These are phyloP conservation scores for Aureobasidium sp. DNA, from an alignment of 2,329 filamentous ascomycete genomes.

Conservation along the genomic window DNA sequence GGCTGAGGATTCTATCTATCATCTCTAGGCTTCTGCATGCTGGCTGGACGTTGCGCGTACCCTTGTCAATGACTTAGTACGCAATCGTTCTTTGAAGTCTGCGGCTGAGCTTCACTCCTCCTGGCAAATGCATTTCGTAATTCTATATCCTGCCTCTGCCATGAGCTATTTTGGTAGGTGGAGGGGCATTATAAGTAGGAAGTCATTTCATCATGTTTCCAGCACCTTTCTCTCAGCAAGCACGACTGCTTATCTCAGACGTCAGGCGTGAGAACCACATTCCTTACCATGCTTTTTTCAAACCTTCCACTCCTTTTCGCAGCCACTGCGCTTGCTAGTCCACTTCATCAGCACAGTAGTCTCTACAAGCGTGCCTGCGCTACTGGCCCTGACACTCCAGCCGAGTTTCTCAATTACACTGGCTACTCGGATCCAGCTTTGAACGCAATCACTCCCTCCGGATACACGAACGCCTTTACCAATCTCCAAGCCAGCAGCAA, in stretches of 20 bases:
- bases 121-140: not conserved
- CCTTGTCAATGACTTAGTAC: not conserved
- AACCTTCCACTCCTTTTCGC: not conserved
- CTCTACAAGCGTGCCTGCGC: not conserved
- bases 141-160: not conserved
- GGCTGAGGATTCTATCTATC: not conserved
- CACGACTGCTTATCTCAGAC: not conserved
- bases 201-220: not conserved
- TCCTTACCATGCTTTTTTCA: not conserved
- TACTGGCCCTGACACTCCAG: slow-evolving; percentile 17
- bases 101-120: not conserved
- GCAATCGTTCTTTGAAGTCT: not conserved
- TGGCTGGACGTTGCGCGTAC: not conserved
- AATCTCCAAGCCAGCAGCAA: slow-evolving; percentile 17
- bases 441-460: slow-evolving; percentile 16
- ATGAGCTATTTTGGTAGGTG: not conserved
- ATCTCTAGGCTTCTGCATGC: not conserved
- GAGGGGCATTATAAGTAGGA: not conserved
- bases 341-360: not conserved
- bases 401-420: slow-evolving; percentile 17
- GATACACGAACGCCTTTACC: slow-evolving; percentile 19
- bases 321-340: not conserved
- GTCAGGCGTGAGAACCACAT: not conserved
- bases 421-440: slow-evolving; percentile 19
- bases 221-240: not conserved